phyloP scores from a whole-genome alignment of 257 asterid species.

The Salvia miltiorrhiza region DNA sequence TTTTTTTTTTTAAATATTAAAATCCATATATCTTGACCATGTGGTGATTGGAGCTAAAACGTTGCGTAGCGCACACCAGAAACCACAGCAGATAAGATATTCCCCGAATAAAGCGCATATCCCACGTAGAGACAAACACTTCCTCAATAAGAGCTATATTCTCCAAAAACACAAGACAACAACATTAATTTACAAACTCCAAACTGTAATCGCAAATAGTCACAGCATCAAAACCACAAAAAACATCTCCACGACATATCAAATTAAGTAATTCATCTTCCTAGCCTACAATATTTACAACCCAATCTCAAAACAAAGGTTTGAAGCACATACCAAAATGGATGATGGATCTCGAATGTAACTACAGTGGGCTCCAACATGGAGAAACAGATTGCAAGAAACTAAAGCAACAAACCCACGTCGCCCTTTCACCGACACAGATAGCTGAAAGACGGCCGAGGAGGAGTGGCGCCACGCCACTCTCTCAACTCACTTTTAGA shows the following conservation, averaged over 20 bases:
- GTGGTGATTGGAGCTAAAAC: too few species aligned
- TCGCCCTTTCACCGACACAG: conserved; percentile 15
- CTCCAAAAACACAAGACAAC: conserved; percentile 1
- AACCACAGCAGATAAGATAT: too few species aligned
- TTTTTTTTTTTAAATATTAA: too few species aligned
- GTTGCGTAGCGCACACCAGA: too few species aligned
- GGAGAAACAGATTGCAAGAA: conserved; percentile 27
- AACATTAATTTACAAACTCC: background rate
- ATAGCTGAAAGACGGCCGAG: conserved; percentile 30
- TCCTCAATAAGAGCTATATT: conserved; percentile 10
- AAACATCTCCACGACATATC: conserved; percentile 30
- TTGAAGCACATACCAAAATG: conserved; percentile 22
- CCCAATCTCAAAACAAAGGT: conserved; percentile 34
- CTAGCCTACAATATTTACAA: conserved; percentile 48
- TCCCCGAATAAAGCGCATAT: too few species aligned
- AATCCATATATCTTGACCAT: too few species aligned
- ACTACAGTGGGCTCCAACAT: conserved; percentile 21
- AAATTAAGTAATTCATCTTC: conserved; percentile 21
- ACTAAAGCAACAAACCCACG: conserved; percentile 34
- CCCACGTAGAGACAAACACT: background rate
- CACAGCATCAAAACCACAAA: background rate
- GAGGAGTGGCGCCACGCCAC: conserved; percentile 34
- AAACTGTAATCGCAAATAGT: conserved; percentile 13
- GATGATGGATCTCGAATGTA: conserved; percentile 27
- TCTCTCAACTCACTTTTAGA: conserved; percentile 39